phyloP scores from a whole-genome alignment of 805 yeast genomes.

The Candida alai region DNA sequence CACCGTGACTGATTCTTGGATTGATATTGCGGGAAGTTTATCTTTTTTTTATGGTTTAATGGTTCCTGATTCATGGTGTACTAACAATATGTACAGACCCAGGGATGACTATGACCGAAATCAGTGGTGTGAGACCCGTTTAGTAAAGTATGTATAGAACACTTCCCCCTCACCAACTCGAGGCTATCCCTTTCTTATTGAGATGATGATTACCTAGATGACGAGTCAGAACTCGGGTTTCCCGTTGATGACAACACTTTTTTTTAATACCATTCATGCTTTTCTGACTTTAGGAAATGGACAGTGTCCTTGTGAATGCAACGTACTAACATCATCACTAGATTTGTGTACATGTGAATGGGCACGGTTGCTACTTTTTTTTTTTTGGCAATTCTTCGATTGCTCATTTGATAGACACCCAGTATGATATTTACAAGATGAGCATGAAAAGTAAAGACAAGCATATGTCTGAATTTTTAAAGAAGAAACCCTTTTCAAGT shows the following conservation, averaged over 20 bases:
- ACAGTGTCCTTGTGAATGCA: not conserved
- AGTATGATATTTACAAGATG: constrained; percentile 49
- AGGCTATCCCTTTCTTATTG: too few relatives aligned
- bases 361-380: not conserved
- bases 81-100: constrained; percentile 10
- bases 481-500: constrained; percentile 57
- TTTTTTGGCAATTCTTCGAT: not conserved
- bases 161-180: not conserved
- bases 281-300: constrained; percentile 46
- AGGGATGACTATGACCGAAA: too few relatives aligned
- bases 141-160: constrained; percentile 7
- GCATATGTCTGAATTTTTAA: constrained; percentile 90
- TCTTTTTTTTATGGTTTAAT: constrained; percentile 3
- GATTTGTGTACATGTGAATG: not conserved
- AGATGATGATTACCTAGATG: constrained; percentile 73
- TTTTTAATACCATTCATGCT: constrained; percentile 90
- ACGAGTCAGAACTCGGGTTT: constrained; percentile 97
- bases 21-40: constrained; percentile 6
- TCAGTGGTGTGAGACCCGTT: too few relatives aligned
- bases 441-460: constrained; percentile 76
- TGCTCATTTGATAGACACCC: not conserved
- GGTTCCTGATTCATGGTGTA: constrained; percentile 11
- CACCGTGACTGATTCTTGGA: constrained; percentile 65
- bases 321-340: too few relatives aligned
- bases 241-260: constrained; percentile 86